These are phyloP conservation scores for Rhodotorula sp. DNA, from an alignment of 1,284 basidiomycete genomes.

Conservation along the genomic window DNA sequence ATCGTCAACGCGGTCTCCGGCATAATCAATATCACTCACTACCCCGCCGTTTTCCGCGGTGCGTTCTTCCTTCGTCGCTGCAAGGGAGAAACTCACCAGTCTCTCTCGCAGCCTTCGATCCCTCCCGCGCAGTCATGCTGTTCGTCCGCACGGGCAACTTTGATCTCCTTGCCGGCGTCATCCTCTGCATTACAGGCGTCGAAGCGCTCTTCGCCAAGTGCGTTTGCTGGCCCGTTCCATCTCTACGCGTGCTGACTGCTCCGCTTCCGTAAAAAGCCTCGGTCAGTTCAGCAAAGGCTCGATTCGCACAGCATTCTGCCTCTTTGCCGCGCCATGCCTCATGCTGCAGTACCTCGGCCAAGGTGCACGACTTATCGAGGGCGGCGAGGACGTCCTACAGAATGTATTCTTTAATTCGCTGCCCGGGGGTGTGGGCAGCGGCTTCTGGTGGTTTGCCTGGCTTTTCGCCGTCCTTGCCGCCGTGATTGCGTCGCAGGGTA, in stretches of 20 bases:
- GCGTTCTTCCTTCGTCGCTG: slow-evolving; percentile 59
- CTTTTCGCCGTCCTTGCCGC: slow-evolving; percentile 66
- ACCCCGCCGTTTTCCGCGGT: slow-evolving; percentile 58
- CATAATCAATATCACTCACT: slow-evolving; percentile 45
- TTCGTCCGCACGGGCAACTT: slow-evolving; percentile 65
- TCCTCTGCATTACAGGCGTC: slow-evolving; percentile 66
- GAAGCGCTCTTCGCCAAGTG: slow-evolving; percentile 70
- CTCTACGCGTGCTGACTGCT: not conserved
- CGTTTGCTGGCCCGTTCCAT: slow-evolving; percentile 20
- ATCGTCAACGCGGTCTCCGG: not conserved
- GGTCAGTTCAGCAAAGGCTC: slow-evolving; percentile 65
- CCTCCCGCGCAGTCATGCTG: slow-evolving; percentile 52
- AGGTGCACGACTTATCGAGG: slow-evolving; percentile 62
- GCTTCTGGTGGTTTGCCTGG: slow-evolving; percentile 60
- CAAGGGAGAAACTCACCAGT: slow-evolving; percentile 57
- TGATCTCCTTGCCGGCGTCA: slow-evolving; percentile 64
- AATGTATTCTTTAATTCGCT: slow-evolving; percentile 68
- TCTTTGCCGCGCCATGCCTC: slow-evolving; percentile 64
- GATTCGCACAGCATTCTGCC: slow-evolving; percentile 60
- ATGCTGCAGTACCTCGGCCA: slow-evolving; percentile 66
- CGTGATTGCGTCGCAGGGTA: slow-evolving; percentile 50
- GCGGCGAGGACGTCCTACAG: slow-evolving; percentile 57
- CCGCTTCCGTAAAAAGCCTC: slow-evolving; percentile 55
- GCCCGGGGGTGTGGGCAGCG: slow-evolving; percentile 56
- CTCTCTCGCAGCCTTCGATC: slow-evolving; percentile 65